Conservation (phyloP, 345 rosid genomes). For the Camelina sativa region DNA sequence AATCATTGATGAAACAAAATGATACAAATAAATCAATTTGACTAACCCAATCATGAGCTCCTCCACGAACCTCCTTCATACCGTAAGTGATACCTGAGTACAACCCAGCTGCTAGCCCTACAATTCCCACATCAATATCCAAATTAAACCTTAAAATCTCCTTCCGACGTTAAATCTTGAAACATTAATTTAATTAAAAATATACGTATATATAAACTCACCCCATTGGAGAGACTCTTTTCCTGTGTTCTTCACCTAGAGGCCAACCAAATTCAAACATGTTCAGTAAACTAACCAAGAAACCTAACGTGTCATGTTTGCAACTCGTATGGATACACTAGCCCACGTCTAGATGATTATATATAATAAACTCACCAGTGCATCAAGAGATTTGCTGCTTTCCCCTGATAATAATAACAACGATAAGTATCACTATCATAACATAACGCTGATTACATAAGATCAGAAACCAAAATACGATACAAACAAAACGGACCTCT, state of each 20-base stretch:
- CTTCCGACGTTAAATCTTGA: neutral
- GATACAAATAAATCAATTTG: neutral
- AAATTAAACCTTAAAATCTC: neutral
- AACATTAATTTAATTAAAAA: neutral
- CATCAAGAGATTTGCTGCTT: conserved; percentile 77
- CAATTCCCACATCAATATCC: conserved; percentile 9
- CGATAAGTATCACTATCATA: neutral
- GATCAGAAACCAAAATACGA: neutral
- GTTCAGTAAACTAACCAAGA: neutral
- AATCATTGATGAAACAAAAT: neutral
- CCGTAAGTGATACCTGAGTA: conserved; percentile 92
- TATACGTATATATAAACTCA: conserved; percentile 39
- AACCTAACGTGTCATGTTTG: neutral
- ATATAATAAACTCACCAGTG: conserved; percentile 66
- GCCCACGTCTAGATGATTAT: neutral
- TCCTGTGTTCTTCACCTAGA: conserved; percentile 85
- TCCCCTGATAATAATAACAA: conserved; percentile 58
- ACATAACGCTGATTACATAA: neutral
- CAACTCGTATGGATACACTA: neutral
- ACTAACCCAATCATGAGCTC: conserved; percentile 91
- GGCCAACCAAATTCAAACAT: conserved; percentile 24
- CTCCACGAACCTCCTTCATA: conserved; percentile 77
- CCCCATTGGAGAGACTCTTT: conserved; percentile 96
- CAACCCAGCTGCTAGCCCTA: conserved; percentile 90
- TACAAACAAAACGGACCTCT: conserved; percentile 52